Conservation (phyloP, 1,139 yeast genomes). For the Casaregolazyma suthepensis region DNA sequence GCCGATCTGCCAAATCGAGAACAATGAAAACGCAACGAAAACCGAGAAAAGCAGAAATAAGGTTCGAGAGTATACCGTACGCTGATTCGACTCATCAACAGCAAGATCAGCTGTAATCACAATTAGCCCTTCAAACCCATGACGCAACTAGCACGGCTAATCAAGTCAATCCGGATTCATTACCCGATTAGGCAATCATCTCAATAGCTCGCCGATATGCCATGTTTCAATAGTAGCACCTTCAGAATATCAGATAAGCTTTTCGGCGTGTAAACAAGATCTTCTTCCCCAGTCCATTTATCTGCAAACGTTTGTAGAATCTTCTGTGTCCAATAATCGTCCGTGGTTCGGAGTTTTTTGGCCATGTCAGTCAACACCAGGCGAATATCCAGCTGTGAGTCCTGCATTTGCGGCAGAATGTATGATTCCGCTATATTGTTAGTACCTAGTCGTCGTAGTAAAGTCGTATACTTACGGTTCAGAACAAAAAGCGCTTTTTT, state of each 20-base stretch:
- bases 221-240: conserved; percentile 6
- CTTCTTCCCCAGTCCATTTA: conserved; percentile 16
- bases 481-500: conserved; percentile 10
- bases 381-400: conserved; percentile 52
- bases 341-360: conserved; percentile 39
- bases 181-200: background rate
- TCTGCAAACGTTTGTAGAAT: conserved; percentile 61
- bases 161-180: background rate
- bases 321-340: conserved; percentile 62
- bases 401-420: conserved; percentile 13
- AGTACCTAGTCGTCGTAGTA: background rate
- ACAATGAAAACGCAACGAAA: too few relatives aligned
- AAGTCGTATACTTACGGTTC: conserved; percentile 14
- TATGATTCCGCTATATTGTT: conserved; percentile 4
- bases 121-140: background rate
- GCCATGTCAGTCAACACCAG: conserved; percentile 47
- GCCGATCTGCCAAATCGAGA: background rate
- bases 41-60: too few relatives aligned
- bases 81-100: background rate
- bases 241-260: conserved; percentile 17
- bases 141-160: background rate
- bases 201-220: background rate
- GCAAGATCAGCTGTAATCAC: background rate
- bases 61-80: too few relatives aligned
- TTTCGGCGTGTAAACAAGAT: conserved; percentile 13